A percentile compares a stretch with the other conserved stretches of the same genome.
Conservation (phyloP, 306 rosid species). For the Cicer yamashitae region DNA sequence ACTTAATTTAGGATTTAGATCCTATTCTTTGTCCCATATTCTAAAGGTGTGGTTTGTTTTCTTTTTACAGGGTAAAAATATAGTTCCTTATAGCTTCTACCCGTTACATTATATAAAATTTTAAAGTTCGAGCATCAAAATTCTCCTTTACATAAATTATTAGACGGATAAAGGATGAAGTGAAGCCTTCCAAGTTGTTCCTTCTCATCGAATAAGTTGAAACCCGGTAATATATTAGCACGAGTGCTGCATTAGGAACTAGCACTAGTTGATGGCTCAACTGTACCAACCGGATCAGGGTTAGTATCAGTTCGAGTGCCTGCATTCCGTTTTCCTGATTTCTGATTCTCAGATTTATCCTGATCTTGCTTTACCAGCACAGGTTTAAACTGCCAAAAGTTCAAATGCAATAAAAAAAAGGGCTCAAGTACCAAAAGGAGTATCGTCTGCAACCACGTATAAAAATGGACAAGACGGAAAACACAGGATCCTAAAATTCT, state of each 20-base stretch:
- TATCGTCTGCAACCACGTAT: background rate
- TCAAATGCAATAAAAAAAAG: background rate
- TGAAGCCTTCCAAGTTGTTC: conserved; percentile 15
- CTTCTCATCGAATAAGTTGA: background rate
- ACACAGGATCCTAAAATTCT: background rate
- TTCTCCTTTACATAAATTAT: conserved; percentile 6
- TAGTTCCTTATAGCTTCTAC: background rate
- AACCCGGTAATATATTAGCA: background rate
- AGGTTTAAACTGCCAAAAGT: conserved; percentile 78
- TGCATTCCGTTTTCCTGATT: conserved; percentile 55
- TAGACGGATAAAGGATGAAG: conserved; percentile 8
- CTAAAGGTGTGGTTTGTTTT: background rate
- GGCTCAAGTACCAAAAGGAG: background rate
- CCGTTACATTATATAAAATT: conserved; percentile 7
- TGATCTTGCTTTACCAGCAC: conserved; percentile 79
- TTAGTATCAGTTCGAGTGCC: conserved; percentile 51
- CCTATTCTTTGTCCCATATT: background rate
- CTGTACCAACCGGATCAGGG: conserved; percentile 60
- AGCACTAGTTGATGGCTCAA: conserved; percentile 65
- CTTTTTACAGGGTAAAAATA: background rate
- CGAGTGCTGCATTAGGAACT: conserved; percentile 46
- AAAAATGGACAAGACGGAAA: background rate
- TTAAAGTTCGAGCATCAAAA: conserved; percentile 8
- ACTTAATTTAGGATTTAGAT: conserved; percentile 3
- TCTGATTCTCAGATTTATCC: conserved; percentile 52